Percentiles rank a stretch among this genome's conserved stretches.
Conservation (phyloP, 768 basidiomycete species). For the Rhodosporidiobolus sp. region DNA sequence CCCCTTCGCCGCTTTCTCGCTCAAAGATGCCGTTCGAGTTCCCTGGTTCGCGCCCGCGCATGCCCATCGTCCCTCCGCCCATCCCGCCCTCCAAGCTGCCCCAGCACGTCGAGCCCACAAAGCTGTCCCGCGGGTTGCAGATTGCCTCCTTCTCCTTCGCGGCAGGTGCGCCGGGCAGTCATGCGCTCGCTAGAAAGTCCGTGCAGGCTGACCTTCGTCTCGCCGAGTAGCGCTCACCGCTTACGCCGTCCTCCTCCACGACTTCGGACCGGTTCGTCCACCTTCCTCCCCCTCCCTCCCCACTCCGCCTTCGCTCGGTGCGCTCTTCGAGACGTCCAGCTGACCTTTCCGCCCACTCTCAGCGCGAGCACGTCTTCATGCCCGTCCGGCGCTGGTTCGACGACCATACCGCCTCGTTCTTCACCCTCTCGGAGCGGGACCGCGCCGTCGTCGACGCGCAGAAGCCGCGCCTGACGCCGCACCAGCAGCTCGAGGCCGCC, state of each 20-base stretch:
- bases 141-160: slow-evolving; percentile 28
- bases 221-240: slow-evolving; percentile 15
- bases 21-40: slow-evolving; percentile 18
- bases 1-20: not conserved
- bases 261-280: slow-evolving; percentile 23
- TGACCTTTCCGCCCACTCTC: too few relatives aligned
- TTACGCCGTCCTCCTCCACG: slow-evolving; percentile 35
- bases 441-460: slow-evolving; percentile 22
- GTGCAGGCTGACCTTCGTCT: not conserved
- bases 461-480: not conserved
- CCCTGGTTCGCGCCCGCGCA: not conserved
- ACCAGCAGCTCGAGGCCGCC: not conserved
- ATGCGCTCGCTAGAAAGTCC: not conserved
- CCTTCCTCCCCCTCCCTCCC: too few relatives aligned
- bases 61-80: slow-evolving; percentile 33
- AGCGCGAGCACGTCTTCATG: slow-evolving; percentile 40
- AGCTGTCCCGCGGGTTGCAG: slow-evolving; percentile 21
- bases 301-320: too few relatives aligned
- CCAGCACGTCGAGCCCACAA: slow-evolving; percentile 29
- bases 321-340: too few relatives aligned
- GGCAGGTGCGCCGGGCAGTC: slow-evolving; percentile 11
- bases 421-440: slow-evolving; percentile 36
- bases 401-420: slow-evolving; percentile 28
- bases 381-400: slow-evolving; percentile 39
- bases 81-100: slow-evolving; percentile 37